Percentiles rank a stretch among this genome's conserved stretches.
Conservation (phyloP, 495 filamentous ascomycete species). For the Hypomontagnella monticulosa region DNA sequence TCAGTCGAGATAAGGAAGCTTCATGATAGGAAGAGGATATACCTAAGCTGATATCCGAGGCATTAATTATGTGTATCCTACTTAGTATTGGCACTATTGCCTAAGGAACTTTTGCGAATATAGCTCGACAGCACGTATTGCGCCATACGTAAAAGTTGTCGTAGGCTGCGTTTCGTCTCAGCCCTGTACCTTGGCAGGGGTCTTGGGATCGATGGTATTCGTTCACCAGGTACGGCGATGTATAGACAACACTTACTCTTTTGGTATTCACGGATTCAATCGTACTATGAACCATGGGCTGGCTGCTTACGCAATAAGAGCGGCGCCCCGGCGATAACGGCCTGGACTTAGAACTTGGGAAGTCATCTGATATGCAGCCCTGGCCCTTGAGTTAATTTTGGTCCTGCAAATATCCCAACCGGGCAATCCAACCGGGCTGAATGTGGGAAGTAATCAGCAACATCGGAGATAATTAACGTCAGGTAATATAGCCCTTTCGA, state of each 20-base stretch:
- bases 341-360: constrained; percentile 18
- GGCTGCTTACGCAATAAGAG: constrained; percentile 29
- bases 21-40: neutral
- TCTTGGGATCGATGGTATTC: constrained; percentile 13
- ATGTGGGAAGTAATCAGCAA: constrained; percentile 37
- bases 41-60: neutral
- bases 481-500: constrained; percentile 31
- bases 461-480: constrained; percentile 33
- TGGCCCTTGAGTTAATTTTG: constrained; percentile 37
- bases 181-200: constrained; percentile 37
- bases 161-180: constrained; percentile 29
- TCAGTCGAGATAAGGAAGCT: constrained; percentile 1
- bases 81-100: neutral
- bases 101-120: constrained; percentile 3
- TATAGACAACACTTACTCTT: neutral
- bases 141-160: constrained; percentile 5
- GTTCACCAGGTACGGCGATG: constrained; percentile 12
- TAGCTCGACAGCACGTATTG: neutral
- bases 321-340: constrained; percentile 33
- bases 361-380: constrained; percentile 40
- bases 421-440: constrained; percentile 23
- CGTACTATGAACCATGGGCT: constrained; percentile 24
- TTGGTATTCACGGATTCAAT: no score
- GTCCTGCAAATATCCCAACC: constrained; percentile 33
- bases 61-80: neutral